A percentile compares a stretch with the other conserved stretches of the same genome.
phyloP scores from a whole-genome alignment of 1,139 yeast genomes.

The Debaryomyces robertsiae region DNA sequence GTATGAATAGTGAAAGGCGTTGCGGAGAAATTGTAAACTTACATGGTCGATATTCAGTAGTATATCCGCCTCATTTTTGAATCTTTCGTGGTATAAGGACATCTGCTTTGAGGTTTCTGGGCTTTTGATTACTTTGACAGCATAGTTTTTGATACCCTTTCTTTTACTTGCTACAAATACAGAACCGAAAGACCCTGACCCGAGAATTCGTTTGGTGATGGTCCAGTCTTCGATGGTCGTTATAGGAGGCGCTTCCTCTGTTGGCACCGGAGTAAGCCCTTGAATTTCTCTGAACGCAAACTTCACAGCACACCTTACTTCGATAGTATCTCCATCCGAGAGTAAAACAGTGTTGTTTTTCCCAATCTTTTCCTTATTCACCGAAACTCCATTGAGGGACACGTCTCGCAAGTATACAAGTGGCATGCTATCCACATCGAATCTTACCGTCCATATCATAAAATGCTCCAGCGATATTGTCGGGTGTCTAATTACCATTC shows the following conservation, averaged over 20 bases:
- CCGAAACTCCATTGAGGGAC: slow-evolving; percentile 56
- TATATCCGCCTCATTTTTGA: slow-evolving; percentile 42
- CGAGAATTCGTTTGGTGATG: slow-evolving; percentile 46
- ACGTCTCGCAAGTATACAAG: slow-evolving; percentile 55
- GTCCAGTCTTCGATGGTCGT: slow-evolving; percentile 37
- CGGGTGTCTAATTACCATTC: slow-evolving; percentile 16
- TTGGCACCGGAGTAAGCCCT: not conserved
- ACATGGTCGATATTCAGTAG: slow-evolving; percentile 41
- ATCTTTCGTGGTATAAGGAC: slow-evolving; percentile 21
- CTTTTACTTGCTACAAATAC: slow-evolving; percentile 36
- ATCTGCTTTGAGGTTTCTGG: slow-evolving; percentile 12
- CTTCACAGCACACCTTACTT: slow-evolving; percentile 34
- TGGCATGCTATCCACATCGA: slow-evolving; percentile 51
- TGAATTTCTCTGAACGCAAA: slow-evolving; percentile 18
- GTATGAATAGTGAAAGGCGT: slow-evolving; percentile 16
- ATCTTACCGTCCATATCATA: slow-evolving; percentile 49
- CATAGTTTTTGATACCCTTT: slow-evolving; percentile 35
- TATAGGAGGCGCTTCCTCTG: not conserved
- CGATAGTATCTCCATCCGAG: slow-evolving; percentile 46
- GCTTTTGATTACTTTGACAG: slow-evolving; percentile 50
- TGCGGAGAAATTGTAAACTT: slow-evolving; percentile 19
- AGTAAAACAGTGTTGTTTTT: slow-evolving; percentile 39
- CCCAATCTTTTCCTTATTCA: slow-evolving; percentile 41
- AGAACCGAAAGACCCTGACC: slow-evolving; percentile 65
- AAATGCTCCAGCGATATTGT: slow-evolving; percentile 48